Conservation (phyloP, 805 yeast genomes). For the Yamadazyma sp. region DNA sequence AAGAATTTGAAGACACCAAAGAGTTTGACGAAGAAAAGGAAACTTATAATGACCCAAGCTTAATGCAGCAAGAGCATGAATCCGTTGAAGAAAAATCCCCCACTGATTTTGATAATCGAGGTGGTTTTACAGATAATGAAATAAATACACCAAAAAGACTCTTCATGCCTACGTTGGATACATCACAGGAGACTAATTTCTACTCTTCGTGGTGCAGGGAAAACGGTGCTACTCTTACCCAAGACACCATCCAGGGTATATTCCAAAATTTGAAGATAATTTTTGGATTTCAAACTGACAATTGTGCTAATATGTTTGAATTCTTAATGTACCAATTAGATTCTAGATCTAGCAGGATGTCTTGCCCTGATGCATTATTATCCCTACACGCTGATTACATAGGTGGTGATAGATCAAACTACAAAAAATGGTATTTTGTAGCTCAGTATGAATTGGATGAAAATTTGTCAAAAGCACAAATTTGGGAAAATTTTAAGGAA, state of each 20-base stretch:
- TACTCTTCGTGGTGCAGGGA: slow-evolving; percentile 24
- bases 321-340: slow-evolving; percentile 78
- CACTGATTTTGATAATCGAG: too few species aligned
- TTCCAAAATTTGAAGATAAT: slow-evolving; percentile 55
- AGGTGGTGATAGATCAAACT: slow-evolving; percentile 81
- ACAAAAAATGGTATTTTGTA: slow-evolving; percentile 88
- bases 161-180: slow-evolving; percentile 5
- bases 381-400: slow-evolving; percentile 87
- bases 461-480: slow-evolving; percentile 15
- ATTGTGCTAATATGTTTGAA: slow-evolving; percentile 75
- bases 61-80: not conserved
- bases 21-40: not conserved
- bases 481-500: slow-evolving; percentile 17
- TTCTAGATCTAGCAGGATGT: slow-evolving; percentile 79
- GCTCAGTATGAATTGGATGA: slow-evolving; percentile 72
- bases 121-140: too few species aligned
- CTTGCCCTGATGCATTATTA: slow-evolving; percentile 65
- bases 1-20: slow-evolving; percentile 4
- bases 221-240: slow-evolving; percentile 22
- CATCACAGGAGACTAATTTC: not conserved
- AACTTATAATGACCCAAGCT: not conserved
- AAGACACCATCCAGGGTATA: slow-evolving; percentile 55
- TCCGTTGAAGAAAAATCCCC: slow-evolving; percentile 1
- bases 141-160: not conserved
- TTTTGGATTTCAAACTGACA: slow-evolving; percentile 85